Conservation (phyloP, 1,284 basidiomycete genomes). For the Schizopora paradoxa region DNA sequence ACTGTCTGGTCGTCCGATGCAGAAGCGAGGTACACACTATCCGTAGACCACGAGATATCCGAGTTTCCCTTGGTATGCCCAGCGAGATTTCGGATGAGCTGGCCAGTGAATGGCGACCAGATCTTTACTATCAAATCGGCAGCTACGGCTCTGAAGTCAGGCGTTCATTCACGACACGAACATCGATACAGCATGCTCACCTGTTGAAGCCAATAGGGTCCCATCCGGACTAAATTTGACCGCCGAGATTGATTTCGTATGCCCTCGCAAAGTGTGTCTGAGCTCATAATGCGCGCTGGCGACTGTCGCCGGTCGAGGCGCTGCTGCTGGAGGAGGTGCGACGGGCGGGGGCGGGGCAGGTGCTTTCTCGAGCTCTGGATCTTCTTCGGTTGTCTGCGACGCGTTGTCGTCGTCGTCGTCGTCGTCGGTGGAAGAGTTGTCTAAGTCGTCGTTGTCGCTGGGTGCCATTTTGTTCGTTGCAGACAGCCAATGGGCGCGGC, state of each 20-base stretch:
- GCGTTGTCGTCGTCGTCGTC: constrained; percentile 72
- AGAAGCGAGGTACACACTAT: constrained; percentile 77
- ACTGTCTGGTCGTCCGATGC: constrained; percentile 88
- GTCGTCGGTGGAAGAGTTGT: constrained; percentile 37
- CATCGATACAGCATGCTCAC: constrained; percentile 36
- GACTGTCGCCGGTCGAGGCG: too few species aligned
- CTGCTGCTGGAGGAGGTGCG: constrained; percentile 37
- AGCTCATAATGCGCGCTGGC: constrained; percentile 67
- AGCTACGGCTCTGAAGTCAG: constrained; percentile 35
- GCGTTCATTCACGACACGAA: background rate
- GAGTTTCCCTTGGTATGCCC: constrained; percentile 82
- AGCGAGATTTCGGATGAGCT: constrained; percentile 65
- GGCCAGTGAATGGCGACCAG: constrained; percentile 74
- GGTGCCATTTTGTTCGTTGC: constrained; percentile 3
- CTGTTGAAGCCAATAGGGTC: constrained; percentile 70
- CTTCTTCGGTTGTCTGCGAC: constrained; percentile 79
- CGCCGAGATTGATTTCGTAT: constrained; percentile 72
- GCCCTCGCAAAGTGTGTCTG: constrained; percentile 60
- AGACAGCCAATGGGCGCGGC: background rate
- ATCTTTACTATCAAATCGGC: constrained; percentile 75
- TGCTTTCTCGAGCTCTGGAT: constrained; percentile 59
- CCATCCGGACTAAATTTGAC: constrained; percentile 85
- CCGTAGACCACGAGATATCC: constrained; percentile 82
- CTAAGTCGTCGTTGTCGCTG: background rate
- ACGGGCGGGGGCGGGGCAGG: constrained; percentile 28